Evolutionary conservation across 768 basidiomycete genomes (phyloP).

Genomic region (Podaxis sp.): DNA sequence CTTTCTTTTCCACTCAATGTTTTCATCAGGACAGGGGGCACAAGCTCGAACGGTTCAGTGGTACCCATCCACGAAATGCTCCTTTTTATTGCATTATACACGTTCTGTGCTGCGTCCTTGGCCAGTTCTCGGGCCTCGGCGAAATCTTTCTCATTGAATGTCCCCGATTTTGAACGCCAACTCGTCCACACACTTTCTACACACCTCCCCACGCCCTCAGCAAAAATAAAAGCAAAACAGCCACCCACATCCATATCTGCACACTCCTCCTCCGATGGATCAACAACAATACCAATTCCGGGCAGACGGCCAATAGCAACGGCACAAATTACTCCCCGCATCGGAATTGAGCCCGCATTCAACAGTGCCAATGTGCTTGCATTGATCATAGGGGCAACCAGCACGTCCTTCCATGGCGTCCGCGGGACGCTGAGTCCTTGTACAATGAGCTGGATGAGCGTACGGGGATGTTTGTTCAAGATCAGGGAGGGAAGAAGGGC

Average conservation of each 20-base stretch:
- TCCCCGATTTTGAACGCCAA: slow-evolving; percentile 40
- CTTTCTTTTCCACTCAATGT: slow-evolving; percentile 11
- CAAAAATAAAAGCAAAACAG: slow-evolving; percentile 70
- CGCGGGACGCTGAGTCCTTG: slow-evolving; percentile 49
- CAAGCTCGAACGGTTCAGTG: slow-evolving; percentile 3
- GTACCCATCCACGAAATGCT: slow-evolving; percentile 30
- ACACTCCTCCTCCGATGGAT: slow-evolving; percentile 49
- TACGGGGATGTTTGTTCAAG: slow-evolving; percentile 68
- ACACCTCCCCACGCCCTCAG: slow-evolving; percentile 23
- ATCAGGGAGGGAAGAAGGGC: slow-evolving; percentile 62
- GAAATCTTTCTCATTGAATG: slow-evolving; percentile 42
- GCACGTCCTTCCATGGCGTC: slow-evolving; percentile 33
- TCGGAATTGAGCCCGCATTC: slow-evolving; percentile 67
- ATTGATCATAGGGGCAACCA: slow-evolving; percentile 69
- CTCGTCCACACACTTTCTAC: slow-evolving; percentile 53
- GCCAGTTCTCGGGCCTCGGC: slow-evolving; percentile 50
- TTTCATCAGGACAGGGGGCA: not conserved
- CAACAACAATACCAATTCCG: slow-evolving; percentile 42
- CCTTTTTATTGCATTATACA: slow-evolving; percentile 51
- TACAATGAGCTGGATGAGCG: slow-evolving; percentile 75
- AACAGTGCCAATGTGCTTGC: slow-evolving; percentile 68
- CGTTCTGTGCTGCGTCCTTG: slow-evolving; percentile 38
- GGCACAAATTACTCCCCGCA: slow-evolving; percentile 76
- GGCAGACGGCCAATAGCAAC: slow-evolving; percentile 49
- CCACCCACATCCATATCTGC: slow-evolving; percentile 43